Base-by-base conservation (phyloP, 78 protist genomes). In the Dictyostelium capitatum region DNA sequence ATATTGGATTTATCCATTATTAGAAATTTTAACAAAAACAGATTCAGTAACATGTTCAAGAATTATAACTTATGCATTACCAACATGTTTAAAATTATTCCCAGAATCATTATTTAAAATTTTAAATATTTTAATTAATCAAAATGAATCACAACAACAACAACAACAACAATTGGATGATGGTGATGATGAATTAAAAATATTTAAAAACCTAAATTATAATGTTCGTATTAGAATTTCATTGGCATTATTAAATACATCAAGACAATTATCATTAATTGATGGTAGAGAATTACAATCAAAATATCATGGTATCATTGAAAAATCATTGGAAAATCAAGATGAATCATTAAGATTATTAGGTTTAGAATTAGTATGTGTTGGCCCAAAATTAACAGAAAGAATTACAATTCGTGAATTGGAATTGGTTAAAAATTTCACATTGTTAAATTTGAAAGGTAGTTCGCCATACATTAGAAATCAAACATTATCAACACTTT, bases 281-380 rank as follows among this genome's bases (percentile, higher is more conserved):
- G 84, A 87, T 20, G 79, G 79, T 11, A 65, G 43, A 17, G 48
- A 74, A 41, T 59, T 87, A 46, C 78, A 75, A 47, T 28, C 51
- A 0, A 37, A 74, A 19, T 59, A 87, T 32, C 53, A 77, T 19
- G 11, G 19, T 11, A 23, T 78, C 9, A 77, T 87, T 20, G 73
- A 87, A 37, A 32, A 62, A 77, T 74, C 93, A 17, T 51, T 87
- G 17, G 51, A 74, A n/a, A 28, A 87, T 77, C 79, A 87, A 78
- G 93, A 87, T 62, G 93, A 87, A 6, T 77, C 83, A 15, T 47
- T 87, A 41, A 74, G 93, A 65, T 32, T 87, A 37, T 65, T 87
- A 54, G 93, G 80, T 25, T 82, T 91, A 59, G 95, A 91, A 30
- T 59, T 91, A 4, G 37, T 91, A 47, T 91, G 95, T 69, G 56